Conservation (phyloP, 2,329 filamentous ascomycete genomes). For the Westerdykella aurantiaca region DNA sequence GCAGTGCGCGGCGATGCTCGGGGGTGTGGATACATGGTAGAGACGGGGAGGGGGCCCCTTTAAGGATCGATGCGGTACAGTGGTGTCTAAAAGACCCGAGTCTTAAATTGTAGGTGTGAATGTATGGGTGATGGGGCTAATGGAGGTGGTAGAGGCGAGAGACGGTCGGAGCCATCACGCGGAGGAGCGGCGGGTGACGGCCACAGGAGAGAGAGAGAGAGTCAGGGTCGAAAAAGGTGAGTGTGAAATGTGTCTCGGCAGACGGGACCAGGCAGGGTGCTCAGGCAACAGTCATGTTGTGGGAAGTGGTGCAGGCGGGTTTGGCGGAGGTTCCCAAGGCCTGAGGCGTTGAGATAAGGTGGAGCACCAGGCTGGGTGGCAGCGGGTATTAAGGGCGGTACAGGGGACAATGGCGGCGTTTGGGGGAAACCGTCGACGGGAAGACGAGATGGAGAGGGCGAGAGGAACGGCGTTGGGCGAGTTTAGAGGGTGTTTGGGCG, state of each 20-base stretch:
- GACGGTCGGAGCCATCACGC: conserved; percentile 37
- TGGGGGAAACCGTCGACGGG: no score
- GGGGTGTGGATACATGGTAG: conserved; percentile 82
- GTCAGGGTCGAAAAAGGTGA: conserved; percentile 19
- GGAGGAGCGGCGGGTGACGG: conserved; percentile 14
- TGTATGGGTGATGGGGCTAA: conserved; percentile 22
- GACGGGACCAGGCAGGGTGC: conserved; percentile 21
- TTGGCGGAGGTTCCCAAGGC: conserved; percentile 7
- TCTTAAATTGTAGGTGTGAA: conserved; percentile 3
- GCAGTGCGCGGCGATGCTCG: conserved; percentile 66
- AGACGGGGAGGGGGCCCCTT: conserved; percentile 13
- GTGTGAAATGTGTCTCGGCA: conserved; percentile 25
- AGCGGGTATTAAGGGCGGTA: conserved; percentile 1
- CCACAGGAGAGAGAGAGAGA: conserved; percentile 2
- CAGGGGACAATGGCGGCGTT: no score
- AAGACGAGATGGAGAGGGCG: not conserved
- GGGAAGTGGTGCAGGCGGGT: conserved; percentile 12
- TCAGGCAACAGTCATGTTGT: conserved; percentile 36
- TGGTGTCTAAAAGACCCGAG: conserved; percentile 5
- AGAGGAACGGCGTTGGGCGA: not conserved
- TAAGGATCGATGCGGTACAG: conserved; percentile 5
- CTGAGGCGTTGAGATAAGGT: conserved; percentile 28
- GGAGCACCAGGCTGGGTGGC: conserved; percentile 20
- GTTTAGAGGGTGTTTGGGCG: not conserved
- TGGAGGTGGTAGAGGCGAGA: conserved; percentile 30